Base-by-base conservation (phyloP, 768 basidiomycete genomes). In the Naganishia vishniacii region DNA sequence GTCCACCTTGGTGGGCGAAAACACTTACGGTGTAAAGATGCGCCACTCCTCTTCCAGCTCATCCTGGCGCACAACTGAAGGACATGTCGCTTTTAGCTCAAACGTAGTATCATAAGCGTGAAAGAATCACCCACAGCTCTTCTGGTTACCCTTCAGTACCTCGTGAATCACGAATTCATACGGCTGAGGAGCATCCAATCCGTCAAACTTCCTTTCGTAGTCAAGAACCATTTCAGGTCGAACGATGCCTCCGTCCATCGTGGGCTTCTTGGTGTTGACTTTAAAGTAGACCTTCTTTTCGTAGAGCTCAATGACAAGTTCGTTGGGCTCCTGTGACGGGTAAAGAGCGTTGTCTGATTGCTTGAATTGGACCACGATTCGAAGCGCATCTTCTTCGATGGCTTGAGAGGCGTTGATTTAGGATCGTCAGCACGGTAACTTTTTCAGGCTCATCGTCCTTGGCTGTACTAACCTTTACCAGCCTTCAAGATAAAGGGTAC, bases 1-100 rank as follows among this genome's bases (percentile, higher is more conserved):
- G 40, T 4, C 37, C 18, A 28, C 25, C n/a, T 4, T 37, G 9
- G 11, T 29, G 1, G 34, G 2, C 31, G 25, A 42, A 40, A 13
- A 8, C 13, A 60, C 64, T 60, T n/a, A 66, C 62, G 68, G 68
- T 18, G 68, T 69, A 41, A 69, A 69, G 47, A 69, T 69, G 12
- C 59, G 56, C 68, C 68, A 69, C 26, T 58, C 62, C 34, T 58
- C 65, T 4, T 59, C 53, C 29, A 69, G 47, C 41, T 69, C 65
- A 42, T 69, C 68, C 62, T 69, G 59, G 1, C 68, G 56, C 1
- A 69, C 68, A 62, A 69, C 65, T 48, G 59, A 45, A 1, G 28
- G 7, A 42, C 29, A 31, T 0, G 7, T 28, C 13, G 31, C 13
- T 7, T 37, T 15, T 37, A 28, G 20, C 28, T 45, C 29, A n/a